These are phyloP conservation scores for Trichoderma sp. DNA, from an alignment of 2,329 filamentous ascomycete species.

Conservation along the genomic window DNA sequence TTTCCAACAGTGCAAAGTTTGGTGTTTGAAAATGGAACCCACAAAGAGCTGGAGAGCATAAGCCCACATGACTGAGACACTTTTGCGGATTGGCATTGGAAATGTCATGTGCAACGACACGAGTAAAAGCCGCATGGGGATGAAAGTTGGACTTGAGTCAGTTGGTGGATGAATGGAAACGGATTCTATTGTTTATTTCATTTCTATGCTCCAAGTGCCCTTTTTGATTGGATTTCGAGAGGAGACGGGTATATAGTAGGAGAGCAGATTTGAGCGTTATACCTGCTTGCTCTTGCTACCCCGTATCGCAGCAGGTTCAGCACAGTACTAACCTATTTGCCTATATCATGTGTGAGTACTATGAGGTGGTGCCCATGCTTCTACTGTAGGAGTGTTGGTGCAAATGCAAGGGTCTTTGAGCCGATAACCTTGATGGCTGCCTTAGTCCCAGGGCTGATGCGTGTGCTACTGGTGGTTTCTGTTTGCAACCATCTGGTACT, in stretches of 20 bases:
- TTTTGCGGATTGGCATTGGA: neutral
- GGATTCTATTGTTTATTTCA: neutral
- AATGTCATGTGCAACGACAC: neutral
- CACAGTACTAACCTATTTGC: neutral
- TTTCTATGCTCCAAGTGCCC: neutral
- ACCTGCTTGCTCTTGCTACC: neutral
- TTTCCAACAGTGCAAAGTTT: neutral
- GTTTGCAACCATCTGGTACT: neutral
- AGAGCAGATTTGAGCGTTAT: neutral
- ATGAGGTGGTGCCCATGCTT: neutral
- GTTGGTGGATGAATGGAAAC: neutral
- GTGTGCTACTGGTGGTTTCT: neutral
- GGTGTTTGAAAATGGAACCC: neutral
- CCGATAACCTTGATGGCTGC: neutral
- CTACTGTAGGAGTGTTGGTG: neutral
- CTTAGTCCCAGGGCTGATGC: neutral
- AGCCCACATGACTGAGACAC: neutral
- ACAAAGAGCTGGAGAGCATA: neutral
- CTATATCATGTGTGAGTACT: neutral
- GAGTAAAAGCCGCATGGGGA: neutral
- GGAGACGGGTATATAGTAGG: neutral
- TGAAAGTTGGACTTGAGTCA: neutral
- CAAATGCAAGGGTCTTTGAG: neutral
- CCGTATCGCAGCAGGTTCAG: neutral
- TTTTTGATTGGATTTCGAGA: neutral